These are phyloP conservation scores for Pseudopyricularia cyperi DNA, from an alignment of 2,329 filamentous ascomycete species.

Conservation along the genomic window DNA sequence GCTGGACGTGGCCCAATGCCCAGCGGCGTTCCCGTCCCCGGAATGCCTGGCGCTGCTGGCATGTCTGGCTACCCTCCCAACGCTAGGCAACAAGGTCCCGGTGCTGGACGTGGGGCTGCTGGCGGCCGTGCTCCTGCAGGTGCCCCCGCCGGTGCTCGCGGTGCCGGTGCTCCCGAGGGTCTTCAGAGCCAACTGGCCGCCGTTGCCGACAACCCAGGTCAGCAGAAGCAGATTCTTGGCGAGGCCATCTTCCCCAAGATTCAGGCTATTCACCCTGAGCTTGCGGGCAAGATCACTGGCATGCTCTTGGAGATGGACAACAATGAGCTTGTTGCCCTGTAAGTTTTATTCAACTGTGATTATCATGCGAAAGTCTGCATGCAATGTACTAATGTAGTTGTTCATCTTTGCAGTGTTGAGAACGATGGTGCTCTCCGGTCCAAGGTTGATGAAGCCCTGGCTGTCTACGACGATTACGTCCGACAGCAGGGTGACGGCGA, in stretches of 20 bases:
- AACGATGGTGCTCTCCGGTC: conserved; percentile 78
- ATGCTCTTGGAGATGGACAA: conserved; percentile 99
- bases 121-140: conserved; percentile 25
- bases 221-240: conserved; percentile 98
- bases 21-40: conserved; percentile 39
- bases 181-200: conserved; percentile 45
- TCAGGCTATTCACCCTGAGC: conserved; percentile 79
- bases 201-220: conserved; percentile 39
- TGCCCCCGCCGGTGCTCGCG: conserved; percentile 34
- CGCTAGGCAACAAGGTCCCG: conserved; percentile 32
- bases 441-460: conserved; percentile 96
- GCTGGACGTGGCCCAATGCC: conserved; percentile 51
- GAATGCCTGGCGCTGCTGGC: conserved; percentile 32
- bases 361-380: not conserved
- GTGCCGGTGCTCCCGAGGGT: conserved; percentile 18
- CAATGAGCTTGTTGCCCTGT: conserved; percentile 84
- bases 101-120: conserved; percentile 26
- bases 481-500: conserved; percentile 53
- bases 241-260: conserved; percentile 99
- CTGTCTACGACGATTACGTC: conserved; percentile 96
- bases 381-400: not conserved
- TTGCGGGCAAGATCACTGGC: conserved; percentile 98
- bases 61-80: conserved; percentile 46
- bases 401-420: conserved; percentile 53
- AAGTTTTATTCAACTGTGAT: conserved; percentile 35